Base-by-base conservation (phyloP, 345 rosid species). In the Aurinia saxatilis region DNA sequence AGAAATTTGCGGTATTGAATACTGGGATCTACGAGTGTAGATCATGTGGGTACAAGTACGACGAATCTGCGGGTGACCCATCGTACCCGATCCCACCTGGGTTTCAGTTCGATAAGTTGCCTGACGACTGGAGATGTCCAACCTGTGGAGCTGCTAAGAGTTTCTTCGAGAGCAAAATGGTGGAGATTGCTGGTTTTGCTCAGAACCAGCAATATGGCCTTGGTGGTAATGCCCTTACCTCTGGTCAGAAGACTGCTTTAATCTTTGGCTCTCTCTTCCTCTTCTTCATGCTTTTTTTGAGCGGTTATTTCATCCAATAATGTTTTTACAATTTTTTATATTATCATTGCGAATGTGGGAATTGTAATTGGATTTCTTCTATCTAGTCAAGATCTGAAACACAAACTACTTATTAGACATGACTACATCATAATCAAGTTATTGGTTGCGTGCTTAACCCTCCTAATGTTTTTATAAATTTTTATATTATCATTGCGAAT, bases 141-240 rank as follows among this genome's bases (percentile, higher is more conserved):
- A 93, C 97, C 23, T 87, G 99, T 62, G 99, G 99, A 8, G 99
- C 96, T 15, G 83, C 95, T 4, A 61, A 85, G 82, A 82, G 77
- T 55, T 90, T 87, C 75, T 90, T 93, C 35, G 81, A 75, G 78
- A 90, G 97, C 50, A 87, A 87, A 79, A 84, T 95, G 68, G 95
- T 93, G 47, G 99, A 93, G 77, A 90, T 93, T 66, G 97, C 99
- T 8, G 99, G 96, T 18, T 93, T 93, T 72, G 99, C 97, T 6
- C 82, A 90, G 90, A 93, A 93, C 60, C 99, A 87, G 66, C 97
- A 87, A 51, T 87, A 56, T 67, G 99, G 99, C 0, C 42, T 87
- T 12, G 99, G 97, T 56, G 97, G 87, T 10, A 93, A 93, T 68
- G 10, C 97, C 12, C 88, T 93, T 18, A 93, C 99, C 59, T 81